Conservation (phyloP, 768 basidiomycete species). For the Lyophyllum decastes region DNA sequence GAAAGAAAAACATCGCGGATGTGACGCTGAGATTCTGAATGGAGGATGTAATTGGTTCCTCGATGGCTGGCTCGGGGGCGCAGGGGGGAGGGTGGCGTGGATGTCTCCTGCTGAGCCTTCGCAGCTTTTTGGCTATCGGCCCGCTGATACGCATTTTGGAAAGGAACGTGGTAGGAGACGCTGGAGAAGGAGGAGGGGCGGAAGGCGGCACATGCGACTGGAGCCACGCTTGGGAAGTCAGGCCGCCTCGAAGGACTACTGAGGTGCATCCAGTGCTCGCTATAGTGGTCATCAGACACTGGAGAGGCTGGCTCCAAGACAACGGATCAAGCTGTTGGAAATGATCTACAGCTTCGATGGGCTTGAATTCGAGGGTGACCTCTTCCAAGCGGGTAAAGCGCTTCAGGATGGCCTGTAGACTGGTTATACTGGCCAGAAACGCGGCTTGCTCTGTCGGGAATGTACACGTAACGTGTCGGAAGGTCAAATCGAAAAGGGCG, state of each 20-base stretch:
- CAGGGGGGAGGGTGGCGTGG: too few relatives aligned
- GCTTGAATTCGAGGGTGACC: too few relatives aligned
- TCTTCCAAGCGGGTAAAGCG: too few relatives aligned
- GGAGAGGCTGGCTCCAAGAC: conserved; percentile 1
- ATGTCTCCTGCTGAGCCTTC: neutral
- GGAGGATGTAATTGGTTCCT: too few relatives aligned
- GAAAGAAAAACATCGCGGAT: neutral
- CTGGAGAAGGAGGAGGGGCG: neutral
- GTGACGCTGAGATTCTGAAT: neutral
- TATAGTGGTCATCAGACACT: neutral
- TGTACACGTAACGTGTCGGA: neutral
- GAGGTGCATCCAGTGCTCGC: neutral
- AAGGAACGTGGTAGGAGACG: neutral
- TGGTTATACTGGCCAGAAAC: neutral
- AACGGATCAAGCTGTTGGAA: too few relatives aligned
- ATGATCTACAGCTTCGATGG: too few relatives aligned
- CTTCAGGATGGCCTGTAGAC: too few relatives aligned
- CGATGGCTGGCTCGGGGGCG: too few relatives aligned
- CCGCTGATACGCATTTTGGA: neutral
- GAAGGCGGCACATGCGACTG: neutral
- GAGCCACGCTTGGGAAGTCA: neutral
- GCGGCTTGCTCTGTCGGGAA: neutral
- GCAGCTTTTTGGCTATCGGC: neutral
- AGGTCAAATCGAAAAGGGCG: neutral
- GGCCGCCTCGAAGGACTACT: neutral